Base-by-base conservation (phyloP, 129 eudicot species). In the Calendula officinalis region DNA sequence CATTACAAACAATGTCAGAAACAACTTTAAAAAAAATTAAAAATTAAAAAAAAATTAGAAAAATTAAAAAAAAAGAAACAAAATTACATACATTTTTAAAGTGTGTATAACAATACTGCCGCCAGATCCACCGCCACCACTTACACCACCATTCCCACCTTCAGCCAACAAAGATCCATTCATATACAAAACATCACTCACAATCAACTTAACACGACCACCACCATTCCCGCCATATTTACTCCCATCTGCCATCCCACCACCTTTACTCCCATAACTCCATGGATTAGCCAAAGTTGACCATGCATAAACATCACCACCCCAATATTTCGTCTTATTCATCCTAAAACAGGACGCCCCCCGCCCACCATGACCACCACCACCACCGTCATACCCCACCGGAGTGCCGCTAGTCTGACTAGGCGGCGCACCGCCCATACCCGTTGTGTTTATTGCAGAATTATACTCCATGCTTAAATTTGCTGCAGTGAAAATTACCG, bases 311-410 rank as follows among this genome's bases (percentile, higher is more conserved):
- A 86, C 97, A 81, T 90, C 97, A 70, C 97, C 97, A 27, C 97
- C 97, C 97, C 97, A 90, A 62, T 51, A 72, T 51, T 70, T 76
- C 16, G 84, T 76, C 7, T 67, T 56, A 50, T 79, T 79, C 16
- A 75, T 75, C 71, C 86, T 81, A 47, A 79, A 43, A 80, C 97
- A 90, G 37, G 97, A 86, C 17, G 95, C 97, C 55, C 97, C 97
- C 69, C 97, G 77, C 13, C 97, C 97, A 8, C 97, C 97, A 75
- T 90, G 97, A 22, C 97, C 97, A 38, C 97, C 97, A 50, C 97
- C 97, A 72, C 95, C 95, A 58, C 97, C 91, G 8, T 90, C 97
- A 72, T 71, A 62, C 73, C 91, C 91, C 57, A 84, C 88, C 32
- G 97, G 97, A 50, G 97, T 90, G 52, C 97, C 97, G 61, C 95